Percentiles rank a stretch among this genome's conserved stretches.
phyloP scores from a whole-genome alignment of 2,329 filamentous ascomycete genomes.

The Cyphellophora europaea region DNA sequence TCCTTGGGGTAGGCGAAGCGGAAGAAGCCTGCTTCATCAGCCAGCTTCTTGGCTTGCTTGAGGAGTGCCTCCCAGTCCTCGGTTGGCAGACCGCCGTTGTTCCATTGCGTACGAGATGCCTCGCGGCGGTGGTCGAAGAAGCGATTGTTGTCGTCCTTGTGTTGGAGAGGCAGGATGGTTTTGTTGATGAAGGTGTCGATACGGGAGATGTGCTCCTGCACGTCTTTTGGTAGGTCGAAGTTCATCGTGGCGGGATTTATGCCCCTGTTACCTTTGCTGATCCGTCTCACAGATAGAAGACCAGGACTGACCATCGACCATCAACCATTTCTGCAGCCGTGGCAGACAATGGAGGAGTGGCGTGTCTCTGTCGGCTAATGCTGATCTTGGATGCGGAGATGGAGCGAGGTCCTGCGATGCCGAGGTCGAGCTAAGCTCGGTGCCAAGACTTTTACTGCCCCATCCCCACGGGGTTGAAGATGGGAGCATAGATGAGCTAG shows the following conservation, averaged over 20 bases:
- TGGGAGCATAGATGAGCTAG: too few relatives aligned
- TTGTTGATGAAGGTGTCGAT: constrained; percentile 49
- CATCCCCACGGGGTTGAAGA: too few relatives aligned
- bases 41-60: constrained; percentile 36
- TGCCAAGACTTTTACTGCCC: too few relatives aligned
- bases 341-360: too few relatives aligned
- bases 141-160: constrained; percentile 48
- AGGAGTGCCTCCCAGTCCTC: constrained; percentile 51
- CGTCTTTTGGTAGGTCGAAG: constrained; percentile 45
- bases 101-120: constrained; percentile 53
- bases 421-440: too few relatives aligned
- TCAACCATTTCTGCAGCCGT: too few relatives aligned
- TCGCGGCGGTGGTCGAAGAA: constrained; percentile 60
- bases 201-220: constrained; percentile 37
- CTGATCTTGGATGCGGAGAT: too few relatives aligned
- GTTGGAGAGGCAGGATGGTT: constrained; percentile 46
- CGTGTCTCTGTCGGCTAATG: too few relatives aligned
- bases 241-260: constrained; percentile 38
- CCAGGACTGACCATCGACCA: too few relatives aligned
- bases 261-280: too few relatives aligned
- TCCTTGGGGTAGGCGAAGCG: constrained; percentile 47
- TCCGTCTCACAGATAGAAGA: too few relatives aligned
- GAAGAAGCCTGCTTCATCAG: constrained; percentile 53
- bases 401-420: too few relatives aligned
- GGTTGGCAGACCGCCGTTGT: constrained; percentile 45